Evolutionary conservation across 106 monocot species (phyloP).

Genomic region (Dioscorea dumetorum): DNA sequence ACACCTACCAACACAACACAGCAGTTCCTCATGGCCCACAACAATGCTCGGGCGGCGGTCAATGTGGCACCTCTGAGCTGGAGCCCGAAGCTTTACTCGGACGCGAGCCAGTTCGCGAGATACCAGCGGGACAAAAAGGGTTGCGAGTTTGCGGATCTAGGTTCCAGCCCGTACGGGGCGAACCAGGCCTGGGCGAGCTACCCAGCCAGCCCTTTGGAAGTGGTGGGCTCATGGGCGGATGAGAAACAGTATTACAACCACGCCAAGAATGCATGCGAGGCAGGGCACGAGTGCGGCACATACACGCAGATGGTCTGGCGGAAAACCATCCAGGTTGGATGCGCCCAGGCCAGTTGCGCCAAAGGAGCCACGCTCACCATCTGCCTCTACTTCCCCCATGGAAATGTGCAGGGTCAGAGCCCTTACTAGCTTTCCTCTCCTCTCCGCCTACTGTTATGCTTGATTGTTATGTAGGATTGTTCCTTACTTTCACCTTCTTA

Average conservation of each 20-base stretch:
- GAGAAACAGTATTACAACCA: conserved; percentile 26
- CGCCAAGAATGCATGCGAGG: conserved; percentile 34
- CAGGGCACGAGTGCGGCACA: conserved; percentile 36
- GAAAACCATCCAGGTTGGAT: conserved; percentile 34
- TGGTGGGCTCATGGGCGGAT: conserved; percentile 41
- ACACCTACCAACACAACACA: not conserved
- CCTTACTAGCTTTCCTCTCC: conserved; percentile 26
- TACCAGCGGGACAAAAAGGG: conserved; percentile 14
- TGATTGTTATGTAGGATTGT: too few relatives aligned
- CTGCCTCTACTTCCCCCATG: conserved; percentile 45
- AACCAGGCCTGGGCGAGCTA: conserved; percentile 45
- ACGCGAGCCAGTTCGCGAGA: conserved; percentile 6
- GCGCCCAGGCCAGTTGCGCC: conserved; percentile 35
- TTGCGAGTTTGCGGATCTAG: conserved; percentile 42
- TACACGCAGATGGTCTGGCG: conserved; percentile 63
- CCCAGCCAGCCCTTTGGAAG: conserved; percentile 27
- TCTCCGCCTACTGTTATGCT: not conserved
- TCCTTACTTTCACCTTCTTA: too few relatives aligned
- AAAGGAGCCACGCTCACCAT: conserved; percentile 21
- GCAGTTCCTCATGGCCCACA: conserved; percentile 29
- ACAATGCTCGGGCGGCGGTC: conserved; percentile 31
- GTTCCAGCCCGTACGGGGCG: conserved; percentile 31
- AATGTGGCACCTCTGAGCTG: conserved; percentile 29
- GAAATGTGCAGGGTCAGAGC: conserved; percentile 30
- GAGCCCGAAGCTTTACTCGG: conserved; percentile 20